Base-by-base conservation (phyloP, 208 protist species). In the Wallacemonas rigidus region DNA sequence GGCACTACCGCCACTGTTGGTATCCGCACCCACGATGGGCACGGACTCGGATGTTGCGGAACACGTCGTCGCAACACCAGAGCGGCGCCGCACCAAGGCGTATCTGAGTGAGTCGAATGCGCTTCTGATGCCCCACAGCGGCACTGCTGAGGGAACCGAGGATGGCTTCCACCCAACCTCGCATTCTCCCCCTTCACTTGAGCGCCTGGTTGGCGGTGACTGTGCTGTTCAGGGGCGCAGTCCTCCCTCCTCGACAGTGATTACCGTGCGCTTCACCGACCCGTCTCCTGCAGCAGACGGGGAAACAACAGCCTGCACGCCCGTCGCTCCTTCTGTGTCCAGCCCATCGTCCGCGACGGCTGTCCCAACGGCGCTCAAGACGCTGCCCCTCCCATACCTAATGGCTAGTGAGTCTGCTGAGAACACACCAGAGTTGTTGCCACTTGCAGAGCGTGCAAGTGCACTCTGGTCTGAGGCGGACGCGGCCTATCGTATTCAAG, bases 251-350 rank as follows among this genome's bases (percentile, higher is more conserved):
- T 65, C 60, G 0, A 65, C 60, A 6, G 1, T 65, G 4, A 11
- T 44, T 14, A 65, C 60, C 6, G 60, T 65, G 12, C 60, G 17
- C n/a, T 65, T 65, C 50, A 41, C 60, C 6, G 60, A 65, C 26
- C 60, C 60, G 2, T 65, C 60, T 5, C 60, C 60, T 3, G 8
- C 60, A 8, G 40, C 11, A 4, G 40, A 51, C 5, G 14, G 6
- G 17, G 56, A n/a, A 38, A n/a, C 38, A 15, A 38, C 26, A 7
- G 56, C 0, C 5, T 9, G 5, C 7, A 8, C 56, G 35, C 14
- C 56, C 7, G 36, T 38, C 3, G 26, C 14, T 7, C 26, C 38
- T 15, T 15, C 35, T 6, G 6, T 50, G 45, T 50, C 45, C 8
- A 50, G 8, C 45, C 45, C 45, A 14, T 6, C 6, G 12, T 14